Evolutionary conservation across 306 rosid genomes (phyloP), one percentile per base, ranked within the genome.

Genomic region (Arachis hypogaea): DNA sequence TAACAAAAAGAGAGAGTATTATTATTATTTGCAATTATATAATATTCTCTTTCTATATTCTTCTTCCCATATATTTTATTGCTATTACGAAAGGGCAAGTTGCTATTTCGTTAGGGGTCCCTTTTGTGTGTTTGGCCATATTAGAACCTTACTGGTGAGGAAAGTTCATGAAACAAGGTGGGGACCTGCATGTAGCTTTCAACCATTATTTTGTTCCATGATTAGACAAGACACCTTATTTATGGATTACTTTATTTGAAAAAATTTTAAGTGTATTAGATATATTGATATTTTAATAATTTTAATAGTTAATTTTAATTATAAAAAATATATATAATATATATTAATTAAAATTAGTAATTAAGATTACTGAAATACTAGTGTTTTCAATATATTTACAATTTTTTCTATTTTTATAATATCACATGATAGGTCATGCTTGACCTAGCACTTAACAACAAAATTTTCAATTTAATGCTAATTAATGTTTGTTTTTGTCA

Each of bases 101-200:
- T 28, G 84, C 77, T 41, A n/a, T 68, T 68, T 33, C 38, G 76
- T 56, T 85, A 63, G 64, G 75, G 74, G 14, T 29, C 28, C 45
- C 28, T 10, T 49, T 11, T 49, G 16, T 51, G 28, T 43, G 18
- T 61, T 62, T 68, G 55, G 51, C 47, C 64, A 44, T 64, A 57
- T 56, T 62, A 6, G 8, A 33, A 60, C 80, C 56, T 33, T 43
- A 46, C 44, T 61, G 14, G 3, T 38, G 6, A 47, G 22, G 75
- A 72, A 76, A 18, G 71, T 66, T 66, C 71, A 29, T 1, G 67
- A 60, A 59, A 66, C 8, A 2, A 2, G 1, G 57, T 12, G 77
- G 80, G 80, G 56, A 16, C 45, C 72, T 29, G 38, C 12, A 51
- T 1, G 11, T 11, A 43, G 11, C 41, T 61, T 74, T 52, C 71